These are phyloP conservation scores for Balamuthia mandrillaris DNA, from an alignment of 208 protist species.

Conservation along the genomic window DNA sequence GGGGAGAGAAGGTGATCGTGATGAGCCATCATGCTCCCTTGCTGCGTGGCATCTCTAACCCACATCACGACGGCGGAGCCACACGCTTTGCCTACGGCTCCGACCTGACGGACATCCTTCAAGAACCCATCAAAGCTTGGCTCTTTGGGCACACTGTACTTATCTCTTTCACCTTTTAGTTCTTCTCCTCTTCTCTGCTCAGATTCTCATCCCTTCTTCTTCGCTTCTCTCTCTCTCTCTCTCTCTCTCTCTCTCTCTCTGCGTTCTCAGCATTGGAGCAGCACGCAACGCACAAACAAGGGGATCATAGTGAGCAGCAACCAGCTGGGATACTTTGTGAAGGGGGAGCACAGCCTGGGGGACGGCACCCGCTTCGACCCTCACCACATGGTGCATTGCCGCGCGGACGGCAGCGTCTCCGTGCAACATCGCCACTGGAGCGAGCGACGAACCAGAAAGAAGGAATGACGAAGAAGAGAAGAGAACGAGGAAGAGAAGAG, in stretches of 20 bases:
- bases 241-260: neutral
- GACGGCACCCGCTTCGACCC: too few relatives aligned
- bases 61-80: neutral
- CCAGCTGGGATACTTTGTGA: slow-evolving; percentile 1
- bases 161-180: neutral
- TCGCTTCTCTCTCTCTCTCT: neutral
- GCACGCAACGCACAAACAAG: neutral
- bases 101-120: neutral
- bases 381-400: too few relatives aligned
- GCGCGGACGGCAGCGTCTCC: too few relatives aligned
- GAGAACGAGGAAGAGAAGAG: too few relatives aligned
- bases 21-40: neutral
- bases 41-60: neutral
- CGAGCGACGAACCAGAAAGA: too few relatives aligned
- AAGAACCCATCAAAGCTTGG: neutral
- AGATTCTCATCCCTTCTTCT: too few relatives aligned
- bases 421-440: too few relatives aligned
- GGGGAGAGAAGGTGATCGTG: neutral
- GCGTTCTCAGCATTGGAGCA: neutral
- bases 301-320: neutral
- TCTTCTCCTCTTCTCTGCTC: too few relatives aligned
- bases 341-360: too few relatives aligned
- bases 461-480: too few relatives aligned
- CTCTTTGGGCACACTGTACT: neutral
- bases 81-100: neutral